Evolutionary conservation across 2,329 filamentous ascomycete genomes (phyloP).

Genomic region (Ophiocordyceps camponoti-floridani): DNA sequence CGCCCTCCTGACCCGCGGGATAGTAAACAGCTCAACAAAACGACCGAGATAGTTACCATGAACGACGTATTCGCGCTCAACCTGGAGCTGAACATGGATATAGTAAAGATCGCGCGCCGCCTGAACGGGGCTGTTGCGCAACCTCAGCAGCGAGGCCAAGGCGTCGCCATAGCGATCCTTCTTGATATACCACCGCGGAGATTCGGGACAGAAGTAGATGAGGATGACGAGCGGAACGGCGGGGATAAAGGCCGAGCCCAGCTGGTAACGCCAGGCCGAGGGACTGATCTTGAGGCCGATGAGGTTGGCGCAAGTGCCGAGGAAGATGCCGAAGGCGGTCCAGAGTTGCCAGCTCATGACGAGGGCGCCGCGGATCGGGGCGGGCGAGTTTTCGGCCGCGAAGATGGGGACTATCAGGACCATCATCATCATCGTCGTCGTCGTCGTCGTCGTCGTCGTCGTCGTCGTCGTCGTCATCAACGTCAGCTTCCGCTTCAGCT

Average conservation of each 20-base stretch:
- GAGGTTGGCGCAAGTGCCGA: constrained; percentile 44
- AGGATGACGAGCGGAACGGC: constrained; percentile 35
- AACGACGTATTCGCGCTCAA: constrained; percentile 33
- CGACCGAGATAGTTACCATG: constrained; percentile 40
- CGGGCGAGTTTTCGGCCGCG: constrained; percentile 55
- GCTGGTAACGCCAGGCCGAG: constrained; percentile 41
- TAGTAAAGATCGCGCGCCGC: constrained; percentile 45
- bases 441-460: too few species aligned
- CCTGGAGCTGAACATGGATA: constrained; percentile 44
- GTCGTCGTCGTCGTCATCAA: too few species aligned
- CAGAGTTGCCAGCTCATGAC: constrained; percentile 72
- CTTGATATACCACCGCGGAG: constrained; percentile 49
- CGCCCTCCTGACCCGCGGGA: constrained; percentile 52
- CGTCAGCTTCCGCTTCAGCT: background rate
- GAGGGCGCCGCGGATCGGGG: constrained; percentile 51
- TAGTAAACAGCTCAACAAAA: constrained; percentile 48
- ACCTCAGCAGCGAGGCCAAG: constrained; percentile 31
- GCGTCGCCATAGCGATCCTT: constrained; percentile 44
- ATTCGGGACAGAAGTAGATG: constrained; percentile 50
- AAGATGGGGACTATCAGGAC: constrained; percentile 44
- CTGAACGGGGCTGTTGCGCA: constrained; percentile 37
- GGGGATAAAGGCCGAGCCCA: constrained; percentile 46
- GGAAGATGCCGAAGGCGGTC: constrained; percentile 43
- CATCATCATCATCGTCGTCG: too few species aligned
- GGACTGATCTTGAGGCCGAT: constrained; percentile 16